Evolutionary conservation across 208 protist genomes (phyloP).

Genomic region (Leptomonas pyrrhocoris): DNA sequence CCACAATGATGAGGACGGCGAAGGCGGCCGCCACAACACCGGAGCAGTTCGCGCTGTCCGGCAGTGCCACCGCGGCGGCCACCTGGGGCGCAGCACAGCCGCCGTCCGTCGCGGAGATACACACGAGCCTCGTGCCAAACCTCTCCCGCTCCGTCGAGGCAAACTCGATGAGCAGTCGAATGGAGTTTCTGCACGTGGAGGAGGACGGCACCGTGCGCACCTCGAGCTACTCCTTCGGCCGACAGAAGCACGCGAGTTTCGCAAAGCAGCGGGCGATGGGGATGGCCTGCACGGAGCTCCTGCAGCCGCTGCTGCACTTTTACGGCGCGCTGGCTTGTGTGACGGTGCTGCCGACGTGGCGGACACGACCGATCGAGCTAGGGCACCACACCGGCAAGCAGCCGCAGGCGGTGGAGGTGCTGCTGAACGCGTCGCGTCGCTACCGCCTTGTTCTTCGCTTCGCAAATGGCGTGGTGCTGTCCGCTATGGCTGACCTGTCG

Average conservation of each 20-base stretch:
- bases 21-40: not conserved
- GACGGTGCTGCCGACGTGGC: conserved; percentile 64
- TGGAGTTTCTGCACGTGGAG: conserved; percentile 78
- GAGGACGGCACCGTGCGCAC: conserved; percentile 73
- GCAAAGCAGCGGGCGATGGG: conserved; percentile 57
- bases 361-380: conserved; percentile 57
- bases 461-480: conserved; percentile 53
- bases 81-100: conserved; percentile 26
- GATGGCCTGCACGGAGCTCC: conserved; percentile 38
- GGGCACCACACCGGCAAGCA: conserved; percentile 52
- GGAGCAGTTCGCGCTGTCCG: conserved; percentile 7
- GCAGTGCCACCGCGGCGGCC: conserved; percentile 2
- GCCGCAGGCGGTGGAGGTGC: conserved; percentile 45
- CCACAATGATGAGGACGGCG: not conserved
- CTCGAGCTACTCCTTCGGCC: conserved; percentile 67
- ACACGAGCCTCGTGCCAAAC: conserved; percentile 55
- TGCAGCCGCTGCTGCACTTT: conserved; percentile 55
- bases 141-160: conserved; percentile 43
- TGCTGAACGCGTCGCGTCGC: conserved; percentile 45
- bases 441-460: conserved; percentile 77
- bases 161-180: conserved; percentile 47
- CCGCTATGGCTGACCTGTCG: conserved; percentile 73
- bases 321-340: conserved; percentile 55
- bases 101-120: conserved; percentile 32
- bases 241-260: conserved; percentile 66